Evolutionary conservation across 352 stramenopile genomes (phyloP), one percentile per base, ranked within the genome.

Genomic region (Aphanomyces cochlioides): DNA sequence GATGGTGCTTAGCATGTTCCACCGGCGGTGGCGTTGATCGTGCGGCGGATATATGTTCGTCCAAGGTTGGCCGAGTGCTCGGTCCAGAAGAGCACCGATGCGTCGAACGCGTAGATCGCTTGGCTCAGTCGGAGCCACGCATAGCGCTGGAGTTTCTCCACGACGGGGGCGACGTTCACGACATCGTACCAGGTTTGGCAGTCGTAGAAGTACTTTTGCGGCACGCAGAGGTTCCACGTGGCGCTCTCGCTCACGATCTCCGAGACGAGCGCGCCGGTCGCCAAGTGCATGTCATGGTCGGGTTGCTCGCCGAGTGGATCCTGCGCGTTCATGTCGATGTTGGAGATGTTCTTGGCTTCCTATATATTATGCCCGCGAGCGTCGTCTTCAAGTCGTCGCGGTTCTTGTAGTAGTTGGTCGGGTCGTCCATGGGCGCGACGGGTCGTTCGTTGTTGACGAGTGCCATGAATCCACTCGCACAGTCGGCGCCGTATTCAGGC

Each of bases 321-420:
- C 3, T 69, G 63, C 34, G 63, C 19, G 63, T 69, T 61, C 8
- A 69, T n/a, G 10, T 13, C 45, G 0, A 47, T 47, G 3, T 37
- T 69, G 7, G 15, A 21, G 21, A 69, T 69, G 37, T 47, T 47
- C 1, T 34, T 47, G 50, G 63, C 63, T 60, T 69, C 63, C 2
- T n/a, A n/a, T n/a, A n/a, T n/a, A n/a, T n/a, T n/a, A 69, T 38
- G 38, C 5, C 36, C 7, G 21, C 36, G 43, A 69, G n/a, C 34
- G 59, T 47, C 7, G 3, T 1, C 1, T 40, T 13, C 0, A 69
- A 13, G 4, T 38, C 63, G 2, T 2, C 40, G 13, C 54, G 21
- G 63, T 61, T 69, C 3, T 41, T 47, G 1, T 69, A 69, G 7
- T 0, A 0, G 13, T 69, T 36, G 5, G 6, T 43, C 21, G 63